Conservation (phyloP, 2,329 filamentous ascomycete genomes). For the Scedosporium minutisporum region DNA sequence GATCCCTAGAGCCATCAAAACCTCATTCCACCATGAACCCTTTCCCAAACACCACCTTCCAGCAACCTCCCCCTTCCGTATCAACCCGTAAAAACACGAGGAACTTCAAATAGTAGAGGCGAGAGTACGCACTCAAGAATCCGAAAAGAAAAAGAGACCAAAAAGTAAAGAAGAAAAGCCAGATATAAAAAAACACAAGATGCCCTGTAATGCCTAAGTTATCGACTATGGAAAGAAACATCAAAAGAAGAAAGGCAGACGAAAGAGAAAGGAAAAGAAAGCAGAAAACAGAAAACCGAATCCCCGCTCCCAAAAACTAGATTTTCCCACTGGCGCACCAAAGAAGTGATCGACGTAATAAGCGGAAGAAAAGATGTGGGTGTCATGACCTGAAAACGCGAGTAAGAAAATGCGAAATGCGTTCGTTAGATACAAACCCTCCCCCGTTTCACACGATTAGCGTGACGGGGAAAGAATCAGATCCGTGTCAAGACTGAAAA, state of each 20-base stretch:
- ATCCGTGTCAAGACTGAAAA: neutral
- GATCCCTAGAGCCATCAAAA: too few relatives aligned
- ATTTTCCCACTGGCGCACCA: neutral
- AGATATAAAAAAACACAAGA: neutral
- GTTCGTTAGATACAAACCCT: neutral
- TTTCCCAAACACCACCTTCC: too few relatives aligned
- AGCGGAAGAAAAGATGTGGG: neutral
- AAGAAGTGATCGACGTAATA: neutral
- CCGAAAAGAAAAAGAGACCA: too few relatives aligned
- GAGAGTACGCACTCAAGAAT: too few relatives aligned
- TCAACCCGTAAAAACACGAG: too few relatives aligned
- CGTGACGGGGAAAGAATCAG: neutral
- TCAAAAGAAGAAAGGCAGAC: neutral
- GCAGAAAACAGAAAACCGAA: neutral
- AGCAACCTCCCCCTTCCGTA: too few relatives aligned
- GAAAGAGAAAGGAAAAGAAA: neutral
- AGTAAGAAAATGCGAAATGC: neutral
- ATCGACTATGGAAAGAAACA: neutral
- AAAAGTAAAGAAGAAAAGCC: neutral
- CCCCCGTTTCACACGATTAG: neutral
- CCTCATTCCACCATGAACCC: too few relatives aligned
- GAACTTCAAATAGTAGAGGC: too few relatives aligned
- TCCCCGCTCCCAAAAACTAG: neutral
- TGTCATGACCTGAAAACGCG: neutral
- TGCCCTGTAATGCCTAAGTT: neutral